These are phyloP conservation scores for Echium plantagineum DNA, from an alignment of 257 asterid species.

Conservation along the genomic window DNA sequence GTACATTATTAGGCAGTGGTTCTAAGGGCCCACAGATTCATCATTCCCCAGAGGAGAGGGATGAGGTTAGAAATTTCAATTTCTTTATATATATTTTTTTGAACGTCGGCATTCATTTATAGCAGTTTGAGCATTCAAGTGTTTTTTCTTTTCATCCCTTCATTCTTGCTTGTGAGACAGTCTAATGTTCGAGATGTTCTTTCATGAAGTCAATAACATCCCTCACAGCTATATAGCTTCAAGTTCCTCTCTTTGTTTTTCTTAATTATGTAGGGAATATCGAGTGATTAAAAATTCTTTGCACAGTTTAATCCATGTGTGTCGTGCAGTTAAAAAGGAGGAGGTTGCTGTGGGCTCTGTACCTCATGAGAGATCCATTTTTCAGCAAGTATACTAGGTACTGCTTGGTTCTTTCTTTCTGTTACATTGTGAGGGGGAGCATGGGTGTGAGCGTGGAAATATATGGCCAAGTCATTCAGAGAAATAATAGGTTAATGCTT, in stretches of 20 bases:
- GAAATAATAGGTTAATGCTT: constrained; percentile 8
- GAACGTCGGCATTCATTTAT: neutral
- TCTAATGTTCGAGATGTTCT: too few relatives aligned
- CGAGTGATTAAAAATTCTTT: neutral
- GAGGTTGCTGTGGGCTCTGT: constrained; percentile 81
- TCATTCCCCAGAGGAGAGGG: constrained; percentile 50
- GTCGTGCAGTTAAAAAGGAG: constrained; percentile 65
- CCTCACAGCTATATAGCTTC: too few relatives aligned
- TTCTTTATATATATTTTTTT: neutral
- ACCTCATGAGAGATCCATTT: constrained; percentile 97
- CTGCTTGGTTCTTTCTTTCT: constrained; percentile 2
- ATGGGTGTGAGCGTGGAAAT: neutral
- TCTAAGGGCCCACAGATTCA: constrained; percentile 26
- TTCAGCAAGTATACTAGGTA: constrained; percentile 83
- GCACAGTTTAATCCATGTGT: neutral
- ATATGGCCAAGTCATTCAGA: too few relatives aligned
- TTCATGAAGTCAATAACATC: too few relatives aligned
- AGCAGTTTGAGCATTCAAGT: too few relatives aligned
- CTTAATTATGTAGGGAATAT: too few relatives aligned
- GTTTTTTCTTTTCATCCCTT: neutral
- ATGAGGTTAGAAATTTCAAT: constrained; percentile 44
- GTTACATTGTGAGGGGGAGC: too few relatives aligned
- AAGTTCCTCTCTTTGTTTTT: too few relatives aligned
- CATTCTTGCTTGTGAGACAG: neutral
- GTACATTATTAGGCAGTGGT: constrained; percentile 19